Evolutionary conservation across 1,139 yeast species (phyloP), one percentile per base, ranked within the genome.

Genomic region (Nakaseomyces bracarensis): DNA sequence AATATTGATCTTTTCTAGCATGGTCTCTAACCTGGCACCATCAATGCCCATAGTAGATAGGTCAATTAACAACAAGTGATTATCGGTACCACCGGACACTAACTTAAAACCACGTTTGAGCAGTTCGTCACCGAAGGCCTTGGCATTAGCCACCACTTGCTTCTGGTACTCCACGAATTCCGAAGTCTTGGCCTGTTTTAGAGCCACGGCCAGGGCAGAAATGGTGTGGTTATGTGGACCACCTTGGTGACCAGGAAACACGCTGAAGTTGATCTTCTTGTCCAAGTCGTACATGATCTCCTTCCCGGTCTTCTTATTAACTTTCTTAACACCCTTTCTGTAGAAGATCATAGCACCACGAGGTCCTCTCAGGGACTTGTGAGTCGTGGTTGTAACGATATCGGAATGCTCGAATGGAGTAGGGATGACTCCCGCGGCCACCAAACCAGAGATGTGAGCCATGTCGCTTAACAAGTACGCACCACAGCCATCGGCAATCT

Each of bases 191-290:
- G 95, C 87, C 71, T 89, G 96, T 64, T 86, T 86, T 62, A 89
- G 76, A 19, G 96, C 96, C 46, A 85, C 95, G 6, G 96, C 94
- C 55, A 89, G 70, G 10, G 96, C 97, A 51, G 96, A 82, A 60
- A 89, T 89, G 55, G 96, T 89, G 68, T 89, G 96, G 72, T 89
- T 89, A 68, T 89, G 96, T 54, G 97, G 97, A 60, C 97, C 97
- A 71, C 97, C 97, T 72, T 89, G 97, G 67, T 89, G 96, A 46
- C 95, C 97, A 54, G 97, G 97, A 84, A 89, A 89, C 35, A 89
- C 96, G 19, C 95, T 84, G 63, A 89, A 89, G 73, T 89, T 89
- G 67, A 89, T 86, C 61, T 82, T 84, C 65, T 76, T 78, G 62
- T 89, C 96, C 61, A 89, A 75, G 49, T 87, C 96, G 66, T 86